Evolutionary conservation across 2,329 filamentous ascomycete genomes (phyloP), one percentile per base, ranked within the genome.

Genomic region (Aspergillus ibericus): DNA sequence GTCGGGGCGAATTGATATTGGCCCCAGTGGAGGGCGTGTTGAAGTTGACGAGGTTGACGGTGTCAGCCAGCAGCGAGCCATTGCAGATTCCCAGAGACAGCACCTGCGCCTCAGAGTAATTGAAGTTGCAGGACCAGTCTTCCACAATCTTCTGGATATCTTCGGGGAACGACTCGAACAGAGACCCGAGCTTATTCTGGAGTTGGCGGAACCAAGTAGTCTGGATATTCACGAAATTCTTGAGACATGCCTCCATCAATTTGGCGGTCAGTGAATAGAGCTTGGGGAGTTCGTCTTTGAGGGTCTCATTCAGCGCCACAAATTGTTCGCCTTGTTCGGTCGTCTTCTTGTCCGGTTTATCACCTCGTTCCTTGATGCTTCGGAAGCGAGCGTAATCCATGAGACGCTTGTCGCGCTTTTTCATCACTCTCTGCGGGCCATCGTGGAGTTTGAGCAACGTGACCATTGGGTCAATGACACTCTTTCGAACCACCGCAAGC

Each of bases 331-430:
- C 91, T 38, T 90, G 85, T 66, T 96, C 92, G 15, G 85, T 81
- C 4, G 93, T 88, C 72, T 93, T 95, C 69, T 92, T 89, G 72
- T 98, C 93, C 12, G 92, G 82, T 66, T 91, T 96, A 75, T 96
- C 93, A 62, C 92, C 91, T 34, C 86, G 83, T 46, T 92, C 90
- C 69, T 89, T 88, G 59, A 93, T 82, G 65, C 89, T 85, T 69
- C 91, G 88, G 66, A 86, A 91, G 66, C 90, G 90, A 64, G 93
- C 91, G 74, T 91, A 98, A 70, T 97, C 92, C 15, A 93, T 80
- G 13, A 96, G 85, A n/a, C 91, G 88, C 80, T 98, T 98, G 67
- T 93, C 89, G 22, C 95, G 89, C 78, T 98, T 96, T 71, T 92
- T 91, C 86, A 98, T 96, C 4, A 95, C 89, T 59, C 92, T 85